phyloP scores from a whole-genome alignment of 164 flowering plant species.

The Magnolia sinica region DNA sequence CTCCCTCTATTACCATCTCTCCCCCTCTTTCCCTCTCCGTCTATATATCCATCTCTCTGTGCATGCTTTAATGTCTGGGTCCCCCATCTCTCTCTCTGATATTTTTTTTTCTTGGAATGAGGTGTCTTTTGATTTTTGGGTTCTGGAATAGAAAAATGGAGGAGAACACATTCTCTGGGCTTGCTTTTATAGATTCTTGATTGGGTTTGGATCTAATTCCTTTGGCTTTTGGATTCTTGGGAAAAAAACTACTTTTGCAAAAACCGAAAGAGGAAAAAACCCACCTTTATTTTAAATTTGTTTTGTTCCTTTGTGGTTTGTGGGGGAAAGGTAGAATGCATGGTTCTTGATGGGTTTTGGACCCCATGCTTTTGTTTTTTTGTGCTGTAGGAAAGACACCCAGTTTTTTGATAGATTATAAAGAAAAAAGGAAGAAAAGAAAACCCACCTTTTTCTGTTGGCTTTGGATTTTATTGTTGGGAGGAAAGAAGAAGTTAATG shows the following conservation, averaged over 20 bases:
- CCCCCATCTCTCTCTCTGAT: background rate
- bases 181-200: constrained; percentile 5
- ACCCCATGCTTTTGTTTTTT: background rate
- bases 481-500: constrained; percentile 3
- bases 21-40: background rate
- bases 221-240: constrained; percentile 4
- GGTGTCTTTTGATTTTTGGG: background rate
- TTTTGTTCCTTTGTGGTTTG: background rate
- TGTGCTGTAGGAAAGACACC: background rate
- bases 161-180: background rate
- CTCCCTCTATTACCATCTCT: background rate
- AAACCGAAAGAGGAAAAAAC: background rate
- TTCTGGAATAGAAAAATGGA: background rate
- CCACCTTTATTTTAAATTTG: background rate
- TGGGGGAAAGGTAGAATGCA: constrained; percentile 8
- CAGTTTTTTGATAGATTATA: background rate
- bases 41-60: background rate
- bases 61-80: background rate
- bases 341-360: constrained; percentile 5
- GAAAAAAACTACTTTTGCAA: background rate
- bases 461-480: constrained; percentile 5
- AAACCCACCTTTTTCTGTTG: background rate
- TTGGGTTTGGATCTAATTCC: constrained; percentile 4
- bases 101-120: background rate
- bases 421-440: background rate